These are phyloP conservation scores for Trichoderma gamsii DNA, from an alignment of 495 filamentous ascomycete genomes.

Conservation along the genomic window DNA sequence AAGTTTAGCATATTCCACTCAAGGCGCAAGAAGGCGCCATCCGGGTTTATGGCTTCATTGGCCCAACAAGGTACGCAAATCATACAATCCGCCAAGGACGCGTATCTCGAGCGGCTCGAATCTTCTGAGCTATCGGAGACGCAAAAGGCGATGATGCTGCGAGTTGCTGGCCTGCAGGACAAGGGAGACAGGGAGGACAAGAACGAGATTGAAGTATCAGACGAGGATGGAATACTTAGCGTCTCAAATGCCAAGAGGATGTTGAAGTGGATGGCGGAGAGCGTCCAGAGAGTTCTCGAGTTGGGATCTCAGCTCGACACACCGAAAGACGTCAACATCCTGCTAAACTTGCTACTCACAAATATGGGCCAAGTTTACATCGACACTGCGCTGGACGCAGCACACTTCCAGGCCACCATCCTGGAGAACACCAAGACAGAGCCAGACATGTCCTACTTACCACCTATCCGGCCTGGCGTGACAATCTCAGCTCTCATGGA, in stretches of 20 bases:
- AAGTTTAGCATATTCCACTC: conserved; percentile 93
- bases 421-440: conserved; percentile 75
- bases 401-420: conserved; percentile 63
- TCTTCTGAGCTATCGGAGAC: conserved; percentile 76
- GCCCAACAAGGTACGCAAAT: conserved; percentile 82
- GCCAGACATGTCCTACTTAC: conserved; percentile 81
- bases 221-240: conserved; percentile 78
- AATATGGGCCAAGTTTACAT: conserved; percentile 93
- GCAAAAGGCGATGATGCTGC: conserved; percentile 78
- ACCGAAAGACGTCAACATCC: conserved; percentile 85
- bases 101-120: conserved; percentile 78
- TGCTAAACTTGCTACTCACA: conserved; percentile 76
- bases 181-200: conserved; percentile 46
- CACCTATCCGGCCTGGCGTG: conserved; percentile 70
- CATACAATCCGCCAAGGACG: conserved; percentile 71
- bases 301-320: conserved; percentile 79
- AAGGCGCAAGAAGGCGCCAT: conserved; percentile 71
- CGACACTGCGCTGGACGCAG: conserved; percentile 87
- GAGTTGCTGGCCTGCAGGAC: conserved; percentile 65
- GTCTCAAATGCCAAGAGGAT: conserved; percentile 88
- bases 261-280: conserved; percentile 96
- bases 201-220: conserved; percentile 80
- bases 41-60: conserved; percentile 82
- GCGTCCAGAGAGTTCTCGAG: conserved; percentile 86
- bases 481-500: conserved; percentile 89